Evolutionary conservation across 2,329 filamentous ascomycete genomes (phyloP).

Genomic region (Beauveria asiatica): DNA sequence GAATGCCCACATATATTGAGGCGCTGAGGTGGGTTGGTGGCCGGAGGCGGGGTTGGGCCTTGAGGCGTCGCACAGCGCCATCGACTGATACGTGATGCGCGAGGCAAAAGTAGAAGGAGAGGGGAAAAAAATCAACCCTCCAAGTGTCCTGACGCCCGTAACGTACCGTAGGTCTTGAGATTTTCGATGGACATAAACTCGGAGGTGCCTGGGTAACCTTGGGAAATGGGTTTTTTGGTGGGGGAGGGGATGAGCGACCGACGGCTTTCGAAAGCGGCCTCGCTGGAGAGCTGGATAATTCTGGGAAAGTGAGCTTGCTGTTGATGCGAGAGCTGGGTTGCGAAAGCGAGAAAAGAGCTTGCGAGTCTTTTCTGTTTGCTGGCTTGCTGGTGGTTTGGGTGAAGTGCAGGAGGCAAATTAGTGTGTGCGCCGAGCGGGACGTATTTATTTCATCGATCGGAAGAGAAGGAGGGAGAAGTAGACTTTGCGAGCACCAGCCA

Average conservation of each 20-base stretch:
- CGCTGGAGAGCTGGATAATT: conserved; percentile 29
- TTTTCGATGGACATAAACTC: conserved; percentile 99
- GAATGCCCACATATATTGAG: not conserved
- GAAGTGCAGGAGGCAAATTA: conserved; percentile 4
- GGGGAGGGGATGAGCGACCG: conserved; percentile 39
- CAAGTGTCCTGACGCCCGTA: not conserved
- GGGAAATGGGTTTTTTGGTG: conserved; percentile 44
- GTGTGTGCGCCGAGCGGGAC: not conserved
- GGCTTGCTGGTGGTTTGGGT: not conserved
- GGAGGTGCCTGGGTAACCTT: conserved; percentile 53
- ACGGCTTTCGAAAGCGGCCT: conserved; percentile 37
- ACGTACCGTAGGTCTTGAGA: conserved; percentile 89
- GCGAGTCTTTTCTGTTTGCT: not conserved
- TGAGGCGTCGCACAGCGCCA: not conserved
- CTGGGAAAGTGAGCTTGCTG: not conserved
- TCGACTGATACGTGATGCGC: not conserved
- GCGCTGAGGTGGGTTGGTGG: not conserved
- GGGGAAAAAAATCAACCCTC: not conserved
- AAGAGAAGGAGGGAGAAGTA: conserved; percentile 1
- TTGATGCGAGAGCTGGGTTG: not conserved
- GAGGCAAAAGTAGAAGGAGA: not conserved
- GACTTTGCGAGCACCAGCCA: conserved; percentile 1
- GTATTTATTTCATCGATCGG: not conserved
- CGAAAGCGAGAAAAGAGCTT: not conserved
- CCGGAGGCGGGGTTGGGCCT: conserved; percentile 5